Percentiles rank a stretch among this genome's conserved stretches.
Evolutionary conservation across 139 green algal genomes (phyloP).

Genomic region (Volvox africanus): DNA sequence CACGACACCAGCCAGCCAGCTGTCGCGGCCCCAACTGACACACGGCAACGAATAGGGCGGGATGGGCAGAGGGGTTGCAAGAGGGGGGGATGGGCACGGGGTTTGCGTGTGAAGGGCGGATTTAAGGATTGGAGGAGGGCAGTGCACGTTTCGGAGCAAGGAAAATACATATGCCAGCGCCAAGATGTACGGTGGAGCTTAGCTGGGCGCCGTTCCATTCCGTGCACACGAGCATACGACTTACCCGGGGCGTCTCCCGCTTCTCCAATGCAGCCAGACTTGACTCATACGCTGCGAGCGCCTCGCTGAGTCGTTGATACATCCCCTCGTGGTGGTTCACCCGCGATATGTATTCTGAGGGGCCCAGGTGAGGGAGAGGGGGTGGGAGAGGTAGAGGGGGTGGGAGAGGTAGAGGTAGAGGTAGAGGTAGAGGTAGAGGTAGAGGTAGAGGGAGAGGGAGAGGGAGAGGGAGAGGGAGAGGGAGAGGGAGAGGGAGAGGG

Average conservation of each 20-base stretch:
- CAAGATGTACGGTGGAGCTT: no score
- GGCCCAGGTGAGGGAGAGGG: background rate
- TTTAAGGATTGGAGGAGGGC: no score
- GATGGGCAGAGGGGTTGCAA: no score
- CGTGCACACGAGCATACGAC: background rate
- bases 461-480: background rate
- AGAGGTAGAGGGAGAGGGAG: no score
- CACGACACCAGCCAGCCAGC: constrained; percentile 44
- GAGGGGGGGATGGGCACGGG: background rate
- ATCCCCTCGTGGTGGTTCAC: constrained; percentile 68
- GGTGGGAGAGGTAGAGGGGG: background rate
- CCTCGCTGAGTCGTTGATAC: constrained; percentile 48
- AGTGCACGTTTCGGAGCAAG: no score
- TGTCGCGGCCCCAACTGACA: background rate
- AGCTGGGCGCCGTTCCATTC: no score
- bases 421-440: background rate
- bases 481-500: background rate
- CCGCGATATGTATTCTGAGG: constrained; percentile 52
- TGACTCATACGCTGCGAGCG: constrained; percentile 14
- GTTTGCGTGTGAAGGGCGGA: no score
- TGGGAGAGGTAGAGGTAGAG: background rate
- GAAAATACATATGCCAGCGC: no score
- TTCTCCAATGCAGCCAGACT: background rate
- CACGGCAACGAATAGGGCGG: background rate
- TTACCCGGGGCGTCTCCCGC: constrained; percentile 10